phyloP scores from a whole-genome alignment of 768 basidiomycete species.

The Chalciporus chontae region DNA sequence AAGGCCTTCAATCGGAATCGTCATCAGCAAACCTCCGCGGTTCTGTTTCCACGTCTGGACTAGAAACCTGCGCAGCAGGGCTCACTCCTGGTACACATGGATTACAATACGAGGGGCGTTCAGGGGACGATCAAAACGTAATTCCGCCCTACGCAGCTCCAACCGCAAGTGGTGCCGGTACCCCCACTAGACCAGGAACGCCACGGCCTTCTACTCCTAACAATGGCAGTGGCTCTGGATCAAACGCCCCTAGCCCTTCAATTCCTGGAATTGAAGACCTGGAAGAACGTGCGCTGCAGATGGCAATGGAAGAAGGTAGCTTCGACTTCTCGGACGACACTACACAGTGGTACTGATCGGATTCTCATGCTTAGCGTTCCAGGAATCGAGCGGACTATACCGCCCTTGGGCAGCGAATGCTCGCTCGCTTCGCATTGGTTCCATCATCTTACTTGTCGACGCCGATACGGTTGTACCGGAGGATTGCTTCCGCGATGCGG shows the following conservation, averaged over 20 bases:
- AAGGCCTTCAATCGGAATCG: constrained; percentile 26
- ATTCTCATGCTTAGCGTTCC: constrained; percentile 40
- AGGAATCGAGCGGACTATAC: constrained; percentile 54
- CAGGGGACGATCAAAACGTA: constrained; percentile 53
- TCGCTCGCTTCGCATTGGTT: constrained; percentile 69
- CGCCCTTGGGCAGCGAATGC: constrained; percentile 77
- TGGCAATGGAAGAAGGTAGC: constrained; percentile 49
- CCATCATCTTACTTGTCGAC: constrained; percentile 79
- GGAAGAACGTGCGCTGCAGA: constrained; percentile 47
- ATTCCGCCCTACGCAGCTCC: constrained; percentile 18
- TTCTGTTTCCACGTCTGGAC: constrained; percentile 21
- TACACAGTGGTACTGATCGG: constrained; percentile 36
- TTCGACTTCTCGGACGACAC: constrained; percentile 28
- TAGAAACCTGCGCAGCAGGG: constrained; percentile 22
- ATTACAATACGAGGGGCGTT: constrained; percentile 61
- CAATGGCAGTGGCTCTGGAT: constrained; percentile 3
- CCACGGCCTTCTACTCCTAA: constrained; percentile 16
- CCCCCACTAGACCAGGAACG: constrained; percentile 25
- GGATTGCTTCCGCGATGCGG: constrained; percentile 90
- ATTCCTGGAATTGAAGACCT: constrained; percentile 33
- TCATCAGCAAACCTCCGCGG: constrained; percentile 20
- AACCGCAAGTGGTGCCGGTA: constrained; percentile 21
- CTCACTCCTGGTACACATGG: constrained; percentile 48
- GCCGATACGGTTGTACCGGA: constrained; percentile 88
- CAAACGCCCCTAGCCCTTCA: constrained; percentile 8